Percentiles rank a stretch among this genome's conserved stretches.
Evolutionary conservation across 2,329 filamentous ascomycete species (phyloP).

Genomic region (Neonectria coccinea): DNA sequence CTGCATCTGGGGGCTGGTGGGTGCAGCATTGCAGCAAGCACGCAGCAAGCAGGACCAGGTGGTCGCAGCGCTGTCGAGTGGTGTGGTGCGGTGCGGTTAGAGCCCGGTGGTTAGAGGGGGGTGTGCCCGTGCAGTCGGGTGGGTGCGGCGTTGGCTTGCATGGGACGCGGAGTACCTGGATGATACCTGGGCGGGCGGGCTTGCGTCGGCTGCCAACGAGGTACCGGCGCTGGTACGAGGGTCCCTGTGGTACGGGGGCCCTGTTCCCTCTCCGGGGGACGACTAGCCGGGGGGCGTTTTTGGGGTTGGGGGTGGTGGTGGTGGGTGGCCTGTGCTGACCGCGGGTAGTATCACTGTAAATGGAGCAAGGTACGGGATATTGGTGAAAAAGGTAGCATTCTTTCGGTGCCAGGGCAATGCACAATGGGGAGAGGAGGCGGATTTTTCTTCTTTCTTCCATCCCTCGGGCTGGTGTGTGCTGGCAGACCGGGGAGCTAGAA

Average conservation of each 20-base stretch:
- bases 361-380: neutral
- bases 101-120: constrained; percentile 36
- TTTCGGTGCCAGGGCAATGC: neutral
- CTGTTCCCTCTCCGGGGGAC: constrained; percentile 20
- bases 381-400: neutral
- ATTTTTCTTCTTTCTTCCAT: neutral
- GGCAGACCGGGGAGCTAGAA: constrained; percentile 20
- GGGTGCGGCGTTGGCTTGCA: constrained; percentile 11
- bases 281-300: constrained; percentile 21
- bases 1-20: constrained; percentile 34
- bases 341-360: constrained; percentile 22
- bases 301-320: constrained; percentile 27
- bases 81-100: constrained; percentile 43
- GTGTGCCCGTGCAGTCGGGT: constrained; percentile 1
- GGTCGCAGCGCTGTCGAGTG: constrained; percentile 42
- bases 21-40: constrained; percentile 38
- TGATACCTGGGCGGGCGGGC: constrained; percentile 1
- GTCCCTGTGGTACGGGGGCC: constrained; percentile 2
- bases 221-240: constrained; percentile 13
- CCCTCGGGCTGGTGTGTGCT: constrained; percentile 3
- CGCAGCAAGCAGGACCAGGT: constrained; percentile 39
- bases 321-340: constrained; percentile 27
- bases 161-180: constrained; percentile 13
- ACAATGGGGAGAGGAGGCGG: neutral
- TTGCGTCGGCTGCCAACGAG: neutral